These are phyloP conservation scores for Sclerotinia sclerotiorum DNA, from an alignment of 2,329 filamentous ascomycete genomes.

Conservation along the genomic window DNA sequence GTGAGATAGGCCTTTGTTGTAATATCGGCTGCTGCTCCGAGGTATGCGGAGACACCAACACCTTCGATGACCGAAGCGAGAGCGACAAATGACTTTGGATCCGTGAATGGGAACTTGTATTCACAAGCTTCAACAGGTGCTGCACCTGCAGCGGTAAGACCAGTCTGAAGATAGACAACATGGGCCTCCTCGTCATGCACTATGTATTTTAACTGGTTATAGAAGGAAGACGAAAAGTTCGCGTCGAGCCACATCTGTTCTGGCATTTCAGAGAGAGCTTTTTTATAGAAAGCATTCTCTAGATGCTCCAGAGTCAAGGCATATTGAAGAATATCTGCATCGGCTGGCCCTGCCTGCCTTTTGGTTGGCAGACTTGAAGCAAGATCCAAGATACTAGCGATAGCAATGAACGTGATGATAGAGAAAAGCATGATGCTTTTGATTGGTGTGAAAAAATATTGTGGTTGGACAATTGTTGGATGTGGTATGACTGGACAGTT, in stretches of 20 bases:
- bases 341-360: conserved; percentile 29
- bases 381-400: conserved; percentile 22
- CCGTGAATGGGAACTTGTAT: conserved; percentile 55
- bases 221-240: conserved; percentile 53
- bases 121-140: conserved; percentile 55
- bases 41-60: conserved; percentile 59
- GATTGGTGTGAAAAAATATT: background rate
- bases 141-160: conserved; percentile 48
- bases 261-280: conserved; percentile 59
- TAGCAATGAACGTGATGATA: conserved; percentile 26
- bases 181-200: conserved; percentile 57
- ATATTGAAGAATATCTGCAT: conserved; percentile 47
- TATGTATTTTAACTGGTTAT: conserved; percentile 58
- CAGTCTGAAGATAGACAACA: conserved; percentile 54
- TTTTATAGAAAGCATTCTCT: conserved; percentile 63
- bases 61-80: conserved; percentile 56
- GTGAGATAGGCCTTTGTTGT: conserved; percentile 59
- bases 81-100: conserved; percentile 52
- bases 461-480: too few relatives aligned
- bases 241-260: conserved; percentile 52
- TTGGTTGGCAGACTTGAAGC: conserved; percentile 30
- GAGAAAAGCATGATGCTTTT: conserved; percentile 36
- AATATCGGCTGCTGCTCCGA: conserved; percentile 61
- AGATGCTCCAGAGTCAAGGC: conserved; percentile 56
- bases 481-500: too few relatives aligned